phyloP scores from a whole-genome alignment of 192 early-diverging fungal species.

The Gorgonomyces haynaldii region DNA sequence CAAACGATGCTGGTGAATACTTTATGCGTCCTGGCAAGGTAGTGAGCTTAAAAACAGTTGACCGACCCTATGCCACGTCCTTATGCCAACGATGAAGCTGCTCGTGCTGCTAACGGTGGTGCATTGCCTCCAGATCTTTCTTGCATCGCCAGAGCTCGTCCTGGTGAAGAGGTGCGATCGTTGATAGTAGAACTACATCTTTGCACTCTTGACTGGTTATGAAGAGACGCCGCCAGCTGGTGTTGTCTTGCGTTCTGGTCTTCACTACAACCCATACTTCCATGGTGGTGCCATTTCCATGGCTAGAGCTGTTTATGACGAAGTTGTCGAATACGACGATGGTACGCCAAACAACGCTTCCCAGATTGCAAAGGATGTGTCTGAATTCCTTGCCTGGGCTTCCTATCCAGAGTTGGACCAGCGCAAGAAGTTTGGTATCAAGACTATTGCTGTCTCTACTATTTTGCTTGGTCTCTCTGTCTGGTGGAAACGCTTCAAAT shows the following conservation, averaged over 20 bases:
- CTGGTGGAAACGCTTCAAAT: conserved; percentile 91
- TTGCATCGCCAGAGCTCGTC: conserved; percentile 87
- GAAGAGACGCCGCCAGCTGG: conserved; percentile 89
- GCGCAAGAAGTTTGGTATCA: conserved; percentile 90
- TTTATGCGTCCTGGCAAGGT: conserved; percentile 87
- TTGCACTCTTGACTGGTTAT: conserved; percentile 90
- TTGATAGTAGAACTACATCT: conserved; percentile 73
- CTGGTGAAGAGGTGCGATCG: conserved; percentile 67
- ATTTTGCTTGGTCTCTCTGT: conserved; percentile 63
- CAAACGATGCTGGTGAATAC: conserved; percentile 82
- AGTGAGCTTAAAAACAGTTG: conserved; percentile 25
- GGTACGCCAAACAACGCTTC: conserved; percentile 90
- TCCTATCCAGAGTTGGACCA: conserved; percentile 95
- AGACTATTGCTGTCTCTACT: conserved; percentile 64
- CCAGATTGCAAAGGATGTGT: conserved; percentile 96
- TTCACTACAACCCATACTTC: conserved; percentile 99
- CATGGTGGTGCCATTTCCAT: conserved; percentile 95
- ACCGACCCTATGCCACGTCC: conserved; percentile 82
- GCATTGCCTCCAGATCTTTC: conserved; percentile 92
- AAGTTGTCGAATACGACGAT: conserved; percentile 90
- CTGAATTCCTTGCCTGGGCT: conserved; percentile 89
- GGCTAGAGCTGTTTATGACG: conserved; percentile 90
- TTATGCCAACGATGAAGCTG: conserved; percentile 95
- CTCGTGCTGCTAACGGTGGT: conserved; percentile 89
- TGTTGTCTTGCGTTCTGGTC: conserved; percentile 81